Base-by-base conservation (phyloP, 768 basidiomycete genomes). In the Boletus rufocinnamomeus region DNA sequence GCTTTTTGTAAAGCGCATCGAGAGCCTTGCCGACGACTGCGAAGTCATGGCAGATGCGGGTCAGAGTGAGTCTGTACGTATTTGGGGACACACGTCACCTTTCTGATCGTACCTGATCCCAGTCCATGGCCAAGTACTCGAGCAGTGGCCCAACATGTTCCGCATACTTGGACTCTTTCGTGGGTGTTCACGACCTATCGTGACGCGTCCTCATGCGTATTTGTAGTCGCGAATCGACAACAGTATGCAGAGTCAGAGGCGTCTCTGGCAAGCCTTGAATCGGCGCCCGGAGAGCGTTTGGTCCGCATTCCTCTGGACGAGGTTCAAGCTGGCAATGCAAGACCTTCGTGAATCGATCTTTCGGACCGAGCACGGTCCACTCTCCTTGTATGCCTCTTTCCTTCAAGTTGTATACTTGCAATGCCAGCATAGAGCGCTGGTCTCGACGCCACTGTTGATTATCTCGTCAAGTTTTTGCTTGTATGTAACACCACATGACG, bases 91-190 rank as follows among this genome's bases (percentile, higher is more conserved):
- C 32, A 14, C 21, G 10, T 25, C 4, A 11, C 9, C 27, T 2
- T 30, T 54, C 49, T 56, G 61, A 61, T 41, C 38, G 17, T 17
- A 37, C 21, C 35, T n/a, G 9, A 48, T 38, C 48, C 23, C 50
- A 91, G 89, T 87, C 35, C 86, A 88, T 61, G 89, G 89, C 11
- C 83, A 90, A 67, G 88, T 91, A 5, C 80, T 90, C 27, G 84
- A 84, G 57, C 88, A 91, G 60, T 91, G 89, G 89, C 87, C 88
- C 11, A 84, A 83, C 68, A 92, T 92, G 90, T 91, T 92, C 66
- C 81, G 84, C 63, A 89, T 89, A 52, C 75, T 92, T 50, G 82
- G 75, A 56, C 75, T 85, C 58, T 91, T 90, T 69, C 65, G 90
- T 91, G 64, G 66, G 87, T 78, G 16, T 37, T 38, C 25, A 14